Percentiles rank a stretch among this genome's conserved stretches.
Conservation (phyloP, 306 rosid genomes). For the Mimosa bimucronata region DNA sequence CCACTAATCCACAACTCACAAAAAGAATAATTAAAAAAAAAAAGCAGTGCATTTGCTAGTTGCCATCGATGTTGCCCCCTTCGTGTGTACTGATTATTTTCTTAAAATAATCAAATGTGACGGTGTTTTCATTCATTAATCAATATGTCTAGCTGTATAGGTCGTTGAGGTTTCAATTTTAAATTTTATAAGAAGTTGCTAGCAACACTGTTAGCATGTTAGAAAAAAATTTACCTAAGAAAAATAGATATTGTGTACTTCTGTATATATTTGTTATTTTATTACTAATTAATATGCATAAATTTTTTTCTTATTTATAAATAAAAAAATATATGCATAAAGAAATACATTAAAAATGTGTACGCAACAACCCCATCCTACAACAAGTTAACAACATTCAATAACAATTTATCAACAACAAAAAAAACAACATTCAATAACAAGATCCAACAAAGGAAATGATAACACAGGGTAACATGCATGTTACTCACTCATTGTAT, state of each 20-base stretch:
- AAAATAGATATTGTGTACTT: too few relatives aligned
- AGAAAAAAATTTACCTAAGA: background rate
- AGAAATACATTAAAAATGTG: background rate
- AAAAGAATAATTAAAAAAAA: slow-evolving; percentile 19
- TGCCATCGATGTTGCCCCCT: slow-evolving; percentile 12
- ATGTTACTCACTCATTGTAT: too few relatives aligned
- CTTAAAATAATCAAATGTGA: background rate
- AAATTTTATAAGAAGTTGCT: background rate
- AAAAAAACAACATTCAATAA: too few relatives aligned
- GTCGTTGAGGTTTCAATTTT: background rate
- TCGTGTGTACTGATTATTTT: slow-evolving; percentile 35
- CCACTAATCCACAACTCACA: slow-evolving; percentile 10
- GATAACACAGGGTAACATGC: too few relatives aligned
- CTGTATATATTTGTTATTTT: too few relatives aligned
- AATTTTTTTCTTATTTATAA: too few relatives aligned
- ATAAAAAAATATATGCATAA: background rate
- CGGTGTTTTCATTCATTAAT: background rate
- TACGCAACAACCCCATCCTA: too few relatives aligned
- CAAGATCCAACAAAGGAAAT: too few relatives aligned
- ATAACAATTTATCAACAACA: too few relatives aligned
- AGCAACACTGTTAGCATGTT: background rate
- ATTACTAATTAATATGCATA: too few relatives aligned
- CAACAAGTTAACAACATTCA: too few relatives aligned
- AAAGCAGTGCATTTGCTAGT: slow-evolving; percentile 28
- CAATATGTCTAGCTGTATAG: background rate